Evolutionary conservation across 192 early-diverging fungal species (phyloP), one percentile per base, ranked within the genome.

Genomic region (Backusella sp.): DNA sequence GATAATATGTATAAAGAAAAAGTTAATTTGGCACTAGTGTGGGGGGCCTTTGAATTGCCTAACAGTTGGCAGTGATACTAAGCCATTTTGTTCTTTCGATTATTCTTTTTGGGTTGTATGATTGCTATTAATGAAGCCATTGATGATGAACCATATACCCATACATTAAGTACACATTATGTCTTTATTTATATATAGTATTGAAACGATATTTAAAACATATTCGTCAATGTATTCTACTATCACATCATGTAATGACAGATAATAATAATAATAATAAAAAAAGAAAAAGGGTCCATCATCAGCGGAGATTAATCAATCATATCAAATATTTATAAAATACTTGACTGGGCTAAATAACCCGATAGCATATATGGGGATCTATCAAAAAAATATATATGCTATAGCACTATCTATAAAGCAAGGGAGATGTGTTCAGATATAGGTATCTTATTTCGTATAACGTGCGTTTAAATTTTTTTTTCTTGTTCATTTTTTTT

Each of bases 271-370:
- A 1, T 32, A 32, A 32, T 32, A 32, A 11, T 1, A 23, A 28
- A 8, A 59, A 26, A 12, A 59, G 23, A 62, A 62, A 28, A 62
- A 62, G 56, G 56, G 56, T 62, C 23, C 56, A 28, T 26, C 23
- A 62, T 28, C 56, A 28, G 56, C 56, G 56, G 56, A 62, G 56
- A 62, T 62, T 62, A 28, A 62, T 62, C 56, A 62, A 62, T 49
- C 15, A 44, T 62, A 62, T 62, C 21, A 26, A 62, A 56, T 62
- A 28, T 26, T 28, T 28, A 56, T 56, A 62, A 28, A 62, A 28
- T 62, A 23, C 56, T 62, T 62, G 21, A 62, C 56, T 62, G 56
- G 23, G 14, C 28, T 49, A 62, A 62, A 62, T 26, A 12, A 28
- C 23, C 56, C 56, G 56, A 28, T 62, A 62, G 9, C 37, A 39